Conservation (phyloP, 2,329 filamentous ascomycete genomes). For the Tympanopsis confertula region DNA sequence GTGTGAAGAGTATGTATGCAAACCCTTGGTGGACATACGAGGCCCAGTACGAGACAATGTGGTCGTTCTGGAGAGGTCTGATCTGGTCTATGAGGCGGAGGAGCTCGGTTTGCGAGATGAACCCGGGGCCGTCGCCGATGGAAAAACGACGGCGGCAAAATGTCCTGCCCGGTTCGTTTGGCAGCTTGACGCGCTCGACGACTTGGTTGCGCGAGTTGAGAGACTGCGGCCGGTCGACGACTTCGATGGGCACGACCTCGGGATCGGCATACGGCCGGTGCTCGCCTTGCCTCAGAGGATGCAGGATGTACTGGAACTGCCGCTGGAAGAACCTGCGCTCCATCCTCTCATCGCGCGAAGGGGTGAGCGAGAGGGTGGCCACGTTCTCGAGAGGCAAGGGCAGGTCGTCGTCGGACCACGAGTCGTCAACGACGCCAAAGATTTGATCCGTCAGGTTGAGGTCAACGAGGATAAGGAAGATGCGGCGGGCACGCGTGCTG, state of each 20-base stretch:
- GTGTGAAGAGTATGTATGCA: constrained; percentile 57
- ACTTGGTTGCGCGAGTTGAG: constrained; percentile 21
- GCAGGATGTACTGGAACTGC: constrained; percentile 62
- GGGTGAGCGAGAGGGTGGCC: constrained; percentile 47
- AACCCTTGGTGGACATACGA: constrained; percentile 55
- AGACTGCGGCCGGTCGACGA: constrained; percentile 44
- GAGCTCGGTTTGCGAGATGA: constrained; percentile 40
- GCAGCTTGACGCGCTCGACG: constrained; percentile 50
- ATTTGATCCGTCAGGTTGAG: constrained; percentile 62
- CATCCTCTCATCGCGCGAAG: constrained; percentile 46
- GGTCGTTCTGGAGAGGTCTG: constrained; percentile 48
- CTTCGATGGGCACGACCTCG: constrained; percentile 59
- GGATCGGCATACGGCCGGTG: constrained; percentile 54
- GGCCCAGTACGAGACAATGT: constrained; percentile 60
- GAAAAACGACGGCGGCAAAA: constrained; percentile 47
- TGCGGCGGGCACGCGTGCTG: constrained; percentile 50
- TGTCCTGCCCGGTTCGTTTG: constrained; percentile 42
- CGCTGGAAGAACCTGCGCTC: constrained; percentile 59
- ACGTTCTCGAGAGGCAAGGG: constrained; percentile 58
- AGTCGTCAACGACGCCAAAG: constrained; percentile 63
- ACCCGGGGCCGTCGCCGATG: constrained; percentile 30
- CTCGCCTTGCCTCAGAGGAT: constrained; percentile 44
- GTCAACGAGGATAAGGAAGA: constrained; percentile 63
- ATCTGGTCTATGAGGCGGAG: constrained; percentile 47
- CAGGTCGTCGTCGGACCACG: constrained; percentile 67